Base-by-base conservation (phyloP, 2,329 filamentous ascomycete genomes). In the Diaporthe citrichinensis region DNA sequence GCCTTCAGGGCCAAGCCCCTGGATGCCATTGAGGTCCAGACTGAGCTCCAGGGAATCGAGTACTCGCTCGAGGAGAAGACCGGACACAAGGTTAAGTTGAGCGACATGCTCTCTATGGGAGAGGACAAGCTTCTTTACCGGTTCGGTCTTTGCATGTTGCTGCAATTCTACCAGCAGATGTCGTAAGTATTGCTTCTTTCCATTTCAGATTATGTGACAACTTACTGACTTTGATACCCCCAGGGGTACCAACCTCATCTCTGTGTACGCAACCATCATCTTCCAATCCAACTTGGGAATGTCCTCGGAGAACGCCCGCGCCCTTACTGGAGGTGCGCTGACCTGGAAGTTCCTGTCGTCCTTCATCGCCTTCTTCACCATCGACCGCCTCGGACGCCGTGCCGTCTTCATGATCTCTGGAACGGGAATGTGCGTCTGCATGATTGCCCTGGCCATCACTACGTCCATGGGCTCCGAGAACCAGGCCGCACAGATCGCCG, bases 261-360 rank as follows among this genome's bases (percentile, higher is more conserved):
- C 86, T 53, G 86, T 87, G 23, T 89, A 88, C 79, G 82, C 83
- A 12, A 80, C 84, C 25, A 84, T 85, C 75, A 79, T 85, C 58
- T 85, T 85, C 80, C 80, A 85, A 77, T 78, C 83, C 76, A 87
- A 86, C 71, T 84, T 88, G 5, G 83, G 83, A 41, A 78, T 87
- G 76, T 79, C 79, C 72, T 79, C 79, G 20, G 83, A 86, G 67
- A 79, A 81, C 0, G 83, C 86, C 20, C 82, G 83, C n/a, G 80
- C 87, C 65, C 83, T 89, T 9, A 84, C 86, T 10, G 86, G 83
- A 4, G 87, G 86, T 39, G 88, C 88, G 17, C 82, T 91, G 44
- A 90, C 89, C 7, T 91, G 87, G 86, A 90, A 91, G 79, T 89
- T 90, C 78, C 78, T 90, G 28, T 88, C 86, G 44, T 88, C 86